Evolutionary conservation across 2,329 filamentous ascomycete genomes (phyloP).

Genomic region (Epichloe gansuensis): DNA sequence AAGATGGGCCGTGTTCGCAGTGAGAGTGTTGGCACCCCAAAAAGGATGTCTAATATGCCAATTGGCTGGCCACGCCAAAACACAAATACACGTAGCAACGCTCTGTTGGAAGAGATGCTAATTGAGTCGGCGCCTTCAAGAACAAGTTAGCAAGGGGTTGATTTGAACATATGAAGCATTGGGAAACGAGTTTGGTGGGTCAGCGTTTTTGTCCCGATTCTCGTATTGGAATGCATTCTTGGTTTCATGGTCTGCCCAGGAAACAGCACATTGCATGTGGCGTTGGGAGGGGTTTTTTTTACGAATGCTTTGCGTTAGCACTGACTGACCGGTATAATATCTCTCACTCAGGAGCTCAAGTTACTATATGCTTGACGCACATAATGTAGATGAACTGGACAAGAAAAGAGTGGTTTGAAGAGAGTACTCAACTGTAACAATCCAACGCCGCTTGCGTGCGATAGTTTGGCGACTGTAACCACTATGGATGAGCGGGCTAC

Average conservation of each 20-base stretch:
- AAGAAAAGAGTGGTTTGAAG: no score
- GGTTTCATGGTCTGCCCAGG: neutral
- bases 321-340: no score
- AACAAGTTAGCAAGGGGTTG: neutral
- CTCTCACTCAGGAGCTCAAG: no score
- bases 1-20: slow-evolving; percentile 11
- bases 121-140: neutral
- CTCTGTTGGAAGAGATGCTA: neutral
- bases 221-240: neutral
- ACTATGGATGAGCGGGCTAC: no score
- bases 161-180: neutral
- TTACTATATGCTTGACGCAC: no score
- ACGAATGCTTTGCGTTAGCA: no score
- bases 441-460: no score
- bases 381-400: no score
- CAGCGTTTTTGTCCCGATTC: neutral
- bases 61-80: slow-evolving; percentile 21
- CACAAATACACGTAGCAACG: neutral
- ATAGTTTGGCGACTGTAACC: no score
- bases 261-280: neutral
- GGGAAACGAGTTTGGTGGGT: neutral
- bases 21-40: slow-evolving; percentile 9
- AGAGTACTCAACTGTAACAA: no score
- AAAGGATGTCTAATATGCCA: slow-evolving; percentile 23
- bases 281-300: neutral